These are phyloP conservation scores for Globisporangium megalacanthum DNA, from an alignment of 352 stramenopile genomes.

Conservation along the genomic window DNA sequence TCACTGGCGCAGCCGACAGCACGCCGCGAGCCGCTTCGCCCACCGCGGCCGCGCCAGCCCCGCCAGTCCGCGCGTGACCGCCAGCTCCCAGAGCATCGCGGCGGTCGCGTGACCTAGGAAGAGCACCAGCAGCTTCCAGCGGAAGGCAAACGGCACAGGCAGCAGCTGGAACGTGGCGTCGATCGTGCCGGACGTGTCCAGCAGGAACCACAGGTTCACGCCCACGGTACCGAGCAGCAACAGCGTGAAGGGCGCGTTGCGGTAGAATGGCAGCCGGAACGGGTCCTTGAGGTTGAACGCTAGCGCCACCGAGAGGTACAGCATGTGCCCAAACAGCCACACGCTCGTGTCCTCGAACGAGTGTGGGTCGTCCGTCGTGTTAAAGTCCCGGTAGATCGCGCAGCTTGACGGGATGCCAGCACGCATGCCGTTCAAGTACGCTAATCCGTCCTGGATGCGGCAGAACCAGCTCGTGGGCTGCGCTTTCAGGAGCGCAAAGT, in stretches of 20 bases:
- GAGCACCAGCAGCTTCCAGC: constrained; percentile 34
- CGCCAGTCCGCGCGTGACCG: constrained; percentile 16
- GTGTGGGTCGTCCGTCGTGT: constrained; percentile 42
- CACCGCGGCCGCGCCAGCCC: neutral
- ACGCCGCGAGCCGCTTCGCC: constrained; percentile 1
- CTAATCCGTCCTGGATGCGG: no score
- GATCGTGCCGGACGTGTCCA: no score
- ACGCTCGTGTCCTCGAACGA: constrained; percentile 77
- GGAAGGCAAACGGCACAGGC: constrained; percentile 25
- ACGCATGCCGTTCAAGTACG: no score
- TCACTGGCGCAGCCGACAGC: neutral
- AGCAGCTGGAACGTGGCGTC: no score
- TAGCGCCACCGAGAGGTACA: constrained; percentile 71
- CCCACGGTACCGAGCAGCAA: no score
- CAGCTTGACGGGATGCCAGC: no score
- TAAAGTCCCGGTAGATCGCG: no score
- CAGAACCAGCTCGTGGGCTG: no score
- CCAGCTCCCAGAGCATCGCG: constrained; percentile 18
- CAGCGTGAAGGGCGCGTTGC: no score
- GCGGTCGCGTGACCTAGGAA: constrained; percentile 30
- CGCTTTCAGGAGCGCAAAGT: no score
- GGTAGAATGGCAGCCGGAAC: constrained; percentile 52
- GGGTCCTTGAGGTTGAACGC: constrained; percentile 59
- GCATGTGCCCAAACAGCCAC: constrained; percentile 73
- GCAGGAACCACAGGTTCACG: no score